Base-by-base conservation (phyloP, 2,329 filamentous ascomycete species). In the Penicillium sp. region DNA sequence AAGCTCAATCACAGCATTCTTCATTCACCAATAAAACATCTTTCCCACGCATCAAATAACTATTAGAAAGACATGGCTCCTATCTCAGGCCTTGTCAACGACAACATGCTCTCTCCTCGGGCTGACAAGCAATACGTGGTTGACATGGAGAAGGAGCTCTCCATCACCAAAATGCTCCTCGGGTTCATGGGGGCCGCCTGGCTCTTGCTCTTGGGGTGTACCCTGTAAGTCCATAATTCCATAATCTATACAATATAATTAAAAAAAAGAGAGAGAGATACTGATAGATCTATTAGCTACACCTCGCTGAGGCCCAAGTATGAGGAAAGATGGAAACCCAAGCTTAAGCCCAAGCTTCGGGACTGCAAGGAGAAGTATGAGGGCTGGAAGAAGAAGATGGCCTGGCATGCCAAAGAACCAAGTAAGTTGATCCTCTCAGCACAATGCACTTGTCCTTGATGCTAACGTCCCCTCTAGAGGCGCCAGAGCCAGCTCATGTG, bases 31-130 rank as follows among this genome's bases (percentile, higher is more conserved):
- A 37, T 28, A 33, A 26, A 19, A 17, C 21, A 12, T 21, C 5
- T 42, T 43, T 26, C 15, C 19, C 35, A 17, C 26, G 7, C 5
- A 44, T 19, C 41, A 44, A 37, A 17, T 19, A 48, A 17, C 8
- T 3, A 12, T 21, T 45, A 29, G n/a, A 45, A 24, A 32, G n/a
- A 40, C 35, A 49, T 49, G 48, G 48, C 42, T n/a, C 28, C 43
- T 24, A 22, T 39, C 1, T 12, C 9, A 44, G 15, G 19, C 12
- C 15, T 17, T 42, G 29, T 7, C 12, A 24, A 35, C 29, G 4
- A 17, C 15, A 46, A 26, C 34, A 22, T 6, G 1, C 15, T 31
- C 4, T 22, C 33, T 17, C 26, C 19, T 39, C 43, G 26, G 13
- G 24, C n/a, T 7, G 22, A 9, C n/a, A 45, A 28, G 19, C 12